Evolutionary conservation across 345 rosid genomes (phyloP).

Genomic region (Linum usitatissimum): DNA sequence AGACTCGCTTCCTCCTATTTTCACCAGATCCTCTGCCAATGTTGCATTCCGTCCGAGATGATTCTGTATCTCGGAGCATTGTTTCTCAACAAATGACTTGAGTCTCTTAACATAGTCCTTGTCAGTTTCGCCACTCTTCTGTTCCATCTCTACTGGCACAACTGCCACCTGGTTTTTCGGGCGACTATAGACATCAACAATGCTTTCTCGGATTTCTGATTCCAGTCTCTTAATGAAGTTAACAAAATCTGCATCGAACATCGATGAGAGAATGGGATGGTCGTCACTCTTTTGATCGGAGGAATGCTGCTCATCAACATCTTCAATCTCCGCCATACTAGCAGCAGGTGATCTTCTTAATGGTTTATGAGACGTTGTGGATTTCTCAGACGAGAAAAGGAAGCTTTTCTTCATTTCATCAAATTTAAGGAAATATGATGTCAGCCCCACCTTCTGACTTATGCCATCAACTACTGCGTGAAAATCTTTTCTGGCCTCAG

Average conservation of each 20-base stretch:
- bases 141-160: constrained; percentile 82
- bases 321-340: constrained; percentile 73
- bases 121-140: constrained; percentile 59
- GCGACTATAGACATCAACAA: constrained; percentile 63
- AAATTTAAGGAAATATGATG: constrained; percentile 63
- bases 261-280: constrained; percentile 53
- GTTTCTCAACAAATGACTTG: constrained; percentile 70
- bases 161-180: constrained; percentile 77
- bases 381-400: constrained; percentile 50
- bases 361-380: constrained; percentile 41
- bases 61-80: constrained; percentile 81
- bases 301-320: constrained; percentile 37
- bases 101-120: constrained; percentile 61
- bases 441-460: constrained; percentile 83
- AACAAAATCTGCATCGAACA: constrained; percentile 50
- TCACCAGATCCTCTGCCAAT: constrained; percentile 79
- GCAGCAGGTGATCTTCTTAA: constrained; percentile 75
- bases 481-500: constrained; percentile 68
- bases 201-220: constrained; percentile 50
- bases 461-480: constrained; percentile 68
- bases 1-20: constrained; percentile 42
- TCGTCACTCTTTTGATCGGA: constrained; percentile 50
- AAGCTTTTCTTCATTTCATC: constrained; percentile 83
- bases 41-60: constrained; percentile 79
- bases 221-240: constrained; percentile 50